Percentiles rank a stretch among this genome's conserved stretches.
These are phyloP conservation scores for Telfairia occidentalis DNA, from an alignment of 331 rosid species.

Conservation along the genomic window DNA sequence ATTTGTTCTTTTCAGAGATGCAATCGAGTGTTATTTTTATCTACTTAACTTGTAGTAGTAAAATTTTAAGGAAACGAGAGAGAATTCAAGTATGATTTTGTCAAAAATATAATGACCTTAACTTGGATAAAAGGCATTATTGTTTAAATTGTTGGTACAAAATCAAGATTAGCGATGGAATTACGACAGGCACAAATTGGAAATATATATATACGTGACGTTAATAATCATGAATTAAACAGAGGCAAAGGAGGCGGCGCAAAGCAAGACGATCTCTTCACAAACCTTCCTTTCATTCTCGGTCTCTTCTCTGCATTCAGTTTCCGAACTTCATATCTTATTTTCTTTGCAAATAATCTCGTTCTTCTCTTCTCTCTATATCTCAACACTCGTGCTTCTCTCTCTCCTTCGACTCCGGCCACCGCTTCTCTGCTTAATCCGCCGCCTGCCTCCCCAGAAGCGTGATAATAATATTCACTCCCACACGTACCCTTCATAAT, in stretches of 20 bases:
- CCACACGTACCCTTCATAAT: slow-evolving; percentile 27
- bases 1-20: background rate
- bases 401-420: slow-evolving; percentile 57
- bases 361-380: slow-evolving; percentile 87
- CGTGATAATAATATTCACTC: slow-evolving; percentile 17
- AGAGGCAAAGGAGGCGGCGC: slow-evolving; percentile 38
- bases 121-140: background rate
- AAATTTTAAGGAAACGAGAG: background rate
- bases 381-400: slow-evolving; percentile 90
- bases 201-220: background rate
- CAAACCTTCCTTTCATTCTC: slow-evolving; percentile 97
- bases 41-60: background rate
- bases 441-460: slow-evolving; percentile 28
- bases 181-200: background rate
- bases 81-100: background rate
- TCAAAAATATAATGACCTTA: background rate
- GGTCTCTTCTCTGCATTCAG: slow-evolving; percentile 99
- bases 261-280: slow-evolving; percentile 53
- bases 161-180: background rate
- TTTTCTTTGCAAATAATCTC: slow-evolving; percentile 85
- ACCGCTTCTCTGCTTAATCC: slow-evolving; percentile 30
- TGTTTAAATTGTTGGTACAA: slow-evolving; percentile 2
- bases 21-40: background rate
- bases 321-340: slow-evolving; percentile 92
- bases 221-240: slow-evolving; percentile 19